Evolutionary conservation across 2,329 filamentous ascomycete species (phyloP).

Genomic region (Fusarium papillatum): DNA sequence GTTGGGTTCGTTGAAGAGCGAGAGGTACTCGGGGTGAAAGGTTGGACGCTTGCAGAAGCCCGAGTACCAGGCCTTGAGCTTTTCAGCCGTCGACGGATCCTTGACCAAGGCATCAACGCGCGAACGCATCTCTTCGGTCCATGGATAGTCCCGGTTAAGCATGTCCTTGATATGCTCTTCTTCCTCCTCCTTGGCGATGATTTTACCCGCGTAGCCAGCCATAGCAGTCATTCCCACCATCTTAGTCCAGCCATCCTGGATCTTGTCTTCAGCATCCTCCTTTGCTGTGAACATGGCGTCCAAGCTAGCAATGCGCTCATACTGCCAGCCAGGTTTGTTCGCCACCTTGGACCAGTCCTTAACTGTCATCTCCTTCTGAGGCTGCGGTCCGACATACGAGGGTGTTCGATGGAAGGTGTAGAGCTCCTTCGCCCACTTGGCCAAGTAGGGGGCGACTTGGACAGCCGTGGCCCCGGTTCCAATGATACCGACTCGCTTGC

Average conservation of each 20-base stretch:
- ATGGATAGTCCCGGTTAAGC: background rate
- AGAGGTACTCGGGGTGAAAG: conserved; percentile 71
- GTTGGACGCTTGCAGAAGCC: conserved; percentile 73
- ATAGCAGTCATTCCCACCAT: background rate
- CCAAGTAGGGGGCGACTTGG: background rate
- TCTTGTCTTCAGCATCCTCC: background rate
- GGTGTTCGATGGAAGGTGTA: background rate
- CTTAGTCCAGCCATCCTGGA: background rate
- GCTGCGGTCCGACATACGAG: background rate
- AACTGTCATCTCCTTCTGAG: background rate
- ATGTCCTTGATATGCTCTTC: background rate
- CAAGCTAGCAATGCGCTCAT: background rate
- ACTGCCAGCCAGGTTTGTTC: background rate
- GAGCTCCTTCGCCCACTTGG: background rate
- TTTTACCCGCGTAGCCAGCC: background rate
- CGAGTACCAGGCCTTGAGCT: conserved; percentile 71
- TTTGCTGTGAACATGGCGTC: background rate
- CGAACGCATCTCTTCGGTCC: background rate
- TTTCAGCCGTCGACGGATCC: conserved; percentile 62
- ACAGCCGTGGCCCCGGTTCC: background rate
- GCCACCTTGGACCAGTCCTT: background rate
- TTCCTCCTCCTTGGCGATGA: background rate
- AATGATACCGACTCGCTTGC: conserved; percentile 32
- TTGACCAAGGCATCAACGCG: conserved; percentile 52
- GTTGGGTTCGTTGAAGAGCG: conserved; percentile 68